Evolutionary conservation across 75 land plant species (phyloP), one percentile per base, ranked within the genome.

Genomic region (Chamaecyparis obtusa): DNA sequence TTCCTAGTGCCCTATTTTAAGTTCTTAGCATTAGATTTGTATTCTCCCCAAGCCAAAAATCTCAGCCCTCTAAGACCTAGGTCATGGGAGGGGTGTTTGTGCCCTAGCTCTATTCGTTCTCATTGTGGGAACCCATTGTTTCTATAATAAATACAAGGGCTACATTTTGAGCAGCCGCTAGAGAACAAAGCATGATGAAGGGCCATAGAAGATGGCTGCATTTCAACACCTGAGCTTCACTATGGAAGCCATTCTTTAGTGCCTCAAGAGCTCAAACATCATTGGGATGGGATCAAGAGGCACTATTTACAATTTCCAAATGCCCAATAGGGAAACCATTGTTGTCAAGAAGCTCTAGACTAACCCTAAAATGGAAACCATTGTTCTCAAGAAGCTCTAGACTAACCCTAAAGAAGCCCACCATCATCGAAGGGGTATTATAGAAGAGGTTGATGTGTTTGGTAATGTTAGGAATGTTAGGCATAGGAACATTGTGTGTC

Each of bases 401-500:
- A n/a, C n/a, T n/a, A 88, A 88, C 86, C 83, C 88, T 56, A 89
- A 91, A 55, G 90, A 89, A 80, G 64, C 84, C 36, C 79, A 85
- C 32, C 43, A 87, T 85, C 69, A 86, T 46, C 83, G 60, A 39
- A 39, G 83, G 5, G 78, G 83, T 44, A 86, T 91, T 48, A 41
- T 93, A 49, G 92, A 94, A 3, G 99, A 97, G 89, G 96, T 95
- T 41, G 97, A 96, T 43, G 94, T 94, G 46, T 78, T 97, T 39
- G 96, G 98, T 1, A n/a, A n/a, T n/a, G n/a, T n/a, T n/a, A n/a
- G n/a, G n/a, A 90, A 90, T 69, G 94, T 97, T 51, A 77, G 99
- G 46, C 99, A 97, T 87, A 88, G 98, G 39, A 97, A 97, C 90
- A 95, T 97, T 1, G 98, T 97, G 57, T 81, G 98, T 30, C 89